Percentiles rank a stretch among this genome's conserved stretches.
Evolutionary conservation across 768 basidiomycete genomes (phyloP).

Genomic region (Termitomyces sp.): DNA sequence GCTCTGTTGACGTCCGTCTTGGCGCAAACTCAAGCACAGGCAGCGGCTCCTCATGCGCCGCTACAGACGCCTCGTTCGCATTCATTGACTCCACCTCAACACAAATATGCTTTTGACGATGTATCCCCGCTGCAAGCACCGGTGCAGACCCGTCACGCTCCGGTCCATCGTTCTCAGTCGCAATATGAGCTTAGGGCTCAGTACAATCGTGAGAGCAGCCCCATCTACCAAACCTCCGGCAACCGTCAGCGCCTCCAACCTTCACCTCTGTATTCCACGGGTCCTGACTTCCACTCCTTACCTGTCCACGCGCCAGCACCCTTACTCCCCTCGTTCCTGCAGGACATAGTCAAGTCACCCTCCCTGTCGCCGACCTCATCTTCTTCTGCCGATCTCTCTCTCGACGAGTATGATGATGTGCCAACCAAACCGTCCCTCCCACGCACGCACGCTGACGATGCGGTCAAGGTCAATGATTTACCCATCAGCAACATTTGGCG

Average conservation of each 20-base stretch:
- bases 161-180: conserved; percentile 47
- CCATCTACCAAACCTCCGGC: conserved; percentile 68
- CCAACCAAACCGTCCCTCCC: conserved; percentile 21
- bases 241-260: conserved; percentile 25
- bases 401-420: conserved; percentile 50
- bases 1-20: conserved; percentile 73
- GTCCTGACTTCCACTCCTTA: conserved; percentile 24
- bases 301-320: conserved; percentile 38
- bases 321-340: conserved; percentile 72
- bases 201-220: conserved; percentile 23
- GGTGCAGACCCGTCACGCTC: conserved; percentile 22
- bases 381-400: conserved; percentile 59
- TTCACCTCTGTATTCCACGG: conserved; percentile 31
- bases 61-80: conserved; percentile 31
- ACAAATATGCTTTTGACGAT: conserved; percentile 32
- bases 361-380: conserved; percentile 58
- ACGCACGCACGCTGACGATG: conserved; percentile 22
- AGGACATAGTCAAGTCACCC: conserved; percentile 69
- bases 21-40: conserved; percentile 39
- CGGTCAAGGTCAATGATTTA: conserved; percentile 19
- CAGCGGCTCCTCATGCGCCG: conserved; percentile 8
- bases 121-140: conserved; percentile 22
- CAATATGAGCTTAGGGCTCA: conserved; percentile 42
- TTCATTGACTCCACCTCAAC: conserved; percentile 41
- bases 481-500: conserved; percentile 61